These are phyloP conservation scores for Zymoseptoria pseudotritici DNA, from an alignment of 2,329 filamentous ascomycete species.

Conservation along the genomic window DNA sequence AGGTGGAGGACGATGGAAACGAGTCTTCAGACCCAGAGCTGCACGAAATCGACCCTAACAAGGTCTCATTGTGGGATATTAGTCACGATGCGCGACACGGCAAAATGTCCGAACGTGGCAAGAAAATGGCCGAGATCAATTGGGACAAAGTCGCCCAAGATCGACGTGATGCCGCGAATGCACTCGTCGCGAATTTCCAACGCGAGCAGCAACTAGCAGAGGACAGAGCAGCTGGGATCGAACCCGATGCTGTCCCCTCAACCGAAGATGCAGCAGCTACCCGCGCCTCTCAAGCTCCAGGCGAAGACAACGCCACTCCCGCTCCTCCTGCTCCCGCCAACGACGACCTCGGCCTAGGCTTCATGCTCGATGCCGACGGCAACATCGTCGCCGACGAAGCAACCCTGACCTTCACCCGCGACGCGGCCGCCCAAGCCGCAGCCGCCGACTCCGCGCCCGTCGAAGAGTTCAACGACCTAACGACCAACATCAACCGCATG, in stretches of 20 bases:
- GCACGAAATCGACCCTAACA: constrained; percentile 53
- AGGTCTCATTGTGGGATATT: constrained; percentile 65
- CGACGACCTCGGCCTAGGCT: constrained; percentile 19
- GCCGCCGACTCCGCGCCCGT: constrained; percentile 30
- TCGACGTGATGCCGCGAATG: constrained; percentile 32
- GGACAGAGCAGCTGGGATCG: background rate
- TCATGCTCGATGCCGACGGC: constrained; percentile 59
- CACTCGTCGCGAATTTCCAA: constrained; percentile 13
- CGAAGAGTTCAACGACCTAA: constrained; percentile 73
- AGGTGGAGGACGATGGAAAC: constrained; percentile 15
- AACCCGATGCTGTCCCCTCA: constrained; percentile 10
- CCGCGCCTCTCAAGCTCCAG: constrained; percentile 9
- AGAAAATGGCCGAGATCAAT: constrained; percentile 63
- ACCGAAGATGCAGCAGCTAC: constrained; percentile 18
- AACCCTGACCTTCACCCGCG: constrained; percentile 61
- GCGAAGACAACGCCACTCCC: constrained; percentile 6
- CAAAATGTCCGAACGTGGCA: constrained; percentile 66
- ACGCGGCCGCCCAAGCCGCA: constrained; percentile 51
- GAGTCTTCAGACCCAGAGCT: constrained; percentile 27
- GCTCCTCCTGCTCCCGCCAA: background rate
- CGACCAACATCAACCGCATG: constrained; percentile 59
- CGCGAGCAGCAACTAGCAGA: constrained; percentile 3
- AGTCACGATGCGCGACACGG: constrained; percentile 54
- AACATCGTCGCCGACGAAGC: constrained; percentile 64
- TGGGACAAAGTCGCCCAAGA: constrained; percentile 43